These are phyloP conservation scores for Teunomyces pallodes DNA, from an alignment of 805 yeast species.

Conservation along the genomic window DNA sequence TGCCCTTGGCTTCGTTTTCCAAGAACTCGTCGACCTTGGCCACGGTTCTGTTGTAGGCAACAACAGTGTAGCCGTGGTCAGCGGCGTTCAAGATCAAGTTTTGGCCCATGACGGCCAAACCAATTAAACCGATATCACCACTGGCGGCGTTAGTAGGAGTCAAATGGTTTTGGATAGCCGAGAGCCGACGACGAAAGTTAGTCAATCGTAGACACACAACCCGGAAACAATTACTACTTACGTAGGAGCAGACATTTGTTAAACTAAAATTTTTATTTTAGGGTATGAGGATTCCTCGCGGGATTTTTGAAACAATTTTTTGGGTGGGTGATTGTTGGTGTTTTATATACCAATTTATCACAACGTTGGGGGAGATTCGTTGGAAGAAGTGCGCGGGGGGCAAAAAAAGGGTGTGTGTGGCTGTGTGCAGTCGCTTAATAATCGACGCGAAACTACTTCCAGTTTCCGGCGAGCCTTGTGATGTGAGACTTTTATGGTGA, in stretches of 20 bases:
- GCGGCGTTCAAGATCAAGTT: slow-evolving; percentile 96
- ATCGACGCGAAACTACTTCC: not conserved
- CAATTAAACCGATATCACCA: slow-evolving; percentile 98
- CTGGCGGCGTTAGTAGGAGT: slow-evolving; percentile 35
- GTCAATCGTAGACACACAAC: not conserved
- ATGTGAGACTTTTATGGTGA: not conserved
- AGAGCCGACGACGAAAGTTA: slow-evolving; percentile 10
- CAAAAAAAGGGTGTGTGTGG: not conserved
- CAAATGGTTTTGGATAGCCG: slow-evolving; percentile 12
- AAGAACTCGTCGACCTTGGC: slow-evolving; percentile 93
- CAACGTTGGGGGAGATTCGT: not conserved
- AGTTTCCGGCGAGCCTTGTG: not conserved
- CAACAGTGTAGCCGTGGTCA: slow-evolving; percentile 97
- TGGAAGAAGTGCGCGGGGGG: too few species aligned
- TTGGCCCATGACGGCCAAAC: slow-evolving; percentile 99
- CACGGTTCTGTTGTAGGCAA: slow-evolving; percentile 97
- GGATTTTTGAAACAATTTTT: not conserved
- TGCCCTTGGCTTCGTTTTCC: slow-evolving; percentile 95
- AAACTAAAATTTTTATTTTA: not conserved
- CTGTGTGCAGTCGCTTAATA: slow-evolving; percentile 3
- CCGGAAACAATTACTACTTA: slow-evolving; percentile 22
- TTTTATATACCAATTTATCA: not conserved
- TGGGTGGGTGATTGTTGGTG: not conserved
- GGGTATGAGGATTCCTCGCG: slow-evolving; percentile 3
- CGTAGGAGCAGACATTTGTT: slow-evolving; percentile 39